Conservation (phyloP, 441 rosid species). For the Omphalea diandra region DNA sequence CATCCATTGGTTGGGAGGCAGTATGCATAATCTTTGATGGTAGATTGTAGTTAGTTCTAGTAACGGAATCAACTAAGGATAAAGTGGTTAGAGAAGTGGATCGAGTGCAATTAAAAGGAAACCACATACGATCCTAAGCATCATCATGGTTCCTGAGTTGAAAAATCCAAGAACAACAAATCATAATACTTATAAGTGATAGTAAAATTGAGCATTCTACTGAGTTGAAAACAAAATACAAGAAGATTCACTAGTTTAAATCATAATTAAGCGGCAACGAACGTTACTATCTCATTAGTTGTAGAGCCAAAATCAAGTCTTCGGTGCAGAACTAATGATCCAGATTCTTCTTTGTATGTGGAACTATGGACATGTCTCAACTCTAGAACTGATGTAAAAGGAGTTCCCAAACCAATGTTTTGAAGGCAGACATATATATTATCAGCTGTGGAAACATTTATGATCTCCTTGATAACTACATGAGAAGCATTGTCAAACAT, state of each 20-base stretch:
- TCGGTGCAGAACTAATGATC: conserved; percentile 25
- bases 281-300: conserved; percentile 28
- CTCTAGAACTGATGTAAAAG: conserved; percentile 70
- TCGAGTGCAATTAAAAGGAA: conserved; percentile 1
- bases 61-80: conserved; percentile 14
- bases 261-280: no score
- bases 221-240: background rate
- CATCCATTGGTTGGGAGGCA: conserved; percentile 25
- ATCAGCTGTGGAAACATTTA: conserved; percentile 34
- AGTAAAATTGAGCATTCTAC: no score
- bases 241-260: no score
- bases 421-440: conserved; percentile 47
- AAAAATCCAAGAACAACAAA: no score
- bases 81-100: conserved; percentile 12
- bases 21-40: conserved; percentile 37
- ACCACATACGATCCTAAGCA: conserved; percentile 40
- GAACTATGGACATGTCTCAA: conserved; percentile 44
- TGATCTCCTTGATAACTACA: conserved; percentile 44
- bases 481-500: conserved; percentile 45
- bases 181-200: no score
- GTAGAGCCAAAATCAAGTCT: conserved; percentile 37
- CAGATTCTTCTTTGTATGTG: conserved; percentile 37
- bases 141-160: conserved; percentile 40
- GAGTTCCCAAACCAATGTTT: conserved; percentile 52
- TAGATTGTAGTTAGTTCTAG: conserved; percentile 15